These are phyloP conservation scores for Galerina marginata DNA, from an alignment of 768 basidiomycete genomes.

Conservation along the genomic window DNA sequence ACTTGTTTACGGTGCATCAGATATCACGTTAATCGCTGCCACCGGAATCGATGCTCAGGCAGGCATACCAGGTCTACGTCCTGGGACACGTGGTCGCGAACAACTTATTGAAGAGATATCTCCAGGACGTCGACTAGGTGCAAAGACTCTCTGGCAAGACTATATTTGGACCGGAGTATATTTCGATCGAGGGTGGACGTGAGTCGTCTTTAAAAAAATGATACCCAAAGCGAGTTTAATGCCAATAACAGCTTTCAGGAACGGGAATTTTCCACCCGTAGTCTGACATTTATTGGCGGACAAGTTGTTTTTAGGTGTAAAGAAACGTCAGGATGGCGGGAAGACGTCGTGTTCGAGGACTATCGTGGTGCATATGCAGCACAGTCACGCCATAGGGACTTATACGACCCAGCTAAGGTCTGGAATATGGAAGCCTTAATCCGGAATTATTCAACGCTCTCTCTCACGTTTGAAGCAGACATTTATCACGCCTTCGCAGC, in stretches of 20 bases:
- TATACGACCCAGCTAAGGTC: background rate
- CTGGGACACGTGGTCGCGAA: background rate
- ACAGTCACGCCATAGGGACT: background rate
- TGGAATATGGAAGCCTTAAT: background rate
- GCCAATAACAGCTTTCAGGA: slow-evolving; percentile 7
- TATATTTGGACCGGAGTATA: background rate
- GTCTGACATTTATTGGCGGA: slow-evolving; percentile 7
- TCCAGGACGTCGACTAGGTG: slow-evolving; percentile 1
- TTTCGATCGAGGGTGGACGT: slow-evolving; percentile 8
- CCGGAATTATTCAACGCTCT: background rate
- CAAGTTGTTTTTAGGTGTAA: slow-evolving; percentile 8
- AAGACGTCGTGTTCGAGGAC: slow-evolving; percentile 11
- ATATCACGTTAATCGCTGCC: slow-evolving; percentile 1
- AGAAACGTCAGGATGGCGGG: slow-evolving; percentile 2
- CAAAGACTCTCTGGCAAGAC: background rate
- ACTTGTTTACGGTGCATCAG: slow-evolving; percentile 7
- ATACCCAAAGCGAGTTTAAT: background rate
- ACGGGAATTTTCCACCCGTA: slow-evolving; percentile 6
- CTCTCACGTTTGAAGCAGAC: slow-evolving; percentile 5
- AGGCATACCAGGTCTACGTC: slow-evolving; percentile 7
- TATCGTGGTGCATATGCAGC: background rate
- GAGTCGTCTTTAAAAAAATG: background rate
- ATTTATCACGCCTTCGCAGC: slow-evolving; percentile 15
- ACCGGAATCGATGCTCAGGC: slow-evolving; percentile 5
- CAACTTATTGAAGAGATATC: slow-evolving; percentile 4